Base-by-base conservation (phyloP, 352 stramenopile species). In the Phytopythium oedochilum region DNA sequence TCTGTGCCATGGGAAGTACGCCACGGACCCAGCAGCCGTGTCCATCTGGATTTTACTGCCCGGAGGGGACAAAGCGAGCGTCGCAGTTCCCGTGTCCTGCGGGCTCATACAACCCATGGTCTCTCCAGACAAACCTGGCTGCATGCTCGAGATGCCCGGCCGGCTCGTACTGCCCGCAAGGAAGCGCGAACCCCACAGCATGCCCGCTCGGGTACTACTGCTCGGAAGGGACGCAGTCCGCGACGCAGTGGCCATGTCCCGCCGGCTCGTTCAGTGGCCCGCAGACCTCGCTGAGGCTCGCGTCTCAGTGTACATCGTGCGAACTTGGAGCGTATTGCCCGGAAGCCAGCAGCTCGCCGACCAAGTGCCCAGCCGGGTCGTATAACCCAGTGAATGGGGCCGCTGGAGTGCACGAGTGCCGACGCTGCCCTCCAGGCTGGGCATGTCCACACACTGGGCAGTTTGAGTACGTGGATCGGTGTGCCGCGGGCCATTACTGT, bases 171-270 rank as follows among this genome's bases (percentile, higher is more conserved):
- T 93, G 82, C n/a, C 57, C 67, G 4, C 64, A 78, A 50, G 84
- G 72, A 14, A 78, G 59, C 3, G 65, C 74, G 0, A 46, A 70
- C 20, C 78, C 78, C 20, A 59, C 72, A 28, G 6, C 61, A 1
- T 97, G 90, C 57, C 81, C 88, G 1, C 63, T 68, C 10, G 92
- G 92, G 4, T 87, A 92, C 48, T 97, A 84, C 52, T 98, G 92
- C 46, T 58, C 77, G 0, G 67, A 81, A 45, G 79, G 83, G 15
- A 97, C 89, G 7, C 48, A 57, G 12, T 69, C 71, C 8, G 56
- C 59, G 0, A 75, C 83, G 14, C 73, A 96, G 55, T 95, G 87
- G 57, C 89, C 89, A 0, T 98, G 92, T 64, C 78, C 88, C 31
- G 74, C 81, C 0, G 93, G 92, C 10, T 95, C 87, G 0, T 98